phyloP scores from a whole-genome alignment of 176 grass and related monocot genomes.

The Ensete glaucum region DNA sequence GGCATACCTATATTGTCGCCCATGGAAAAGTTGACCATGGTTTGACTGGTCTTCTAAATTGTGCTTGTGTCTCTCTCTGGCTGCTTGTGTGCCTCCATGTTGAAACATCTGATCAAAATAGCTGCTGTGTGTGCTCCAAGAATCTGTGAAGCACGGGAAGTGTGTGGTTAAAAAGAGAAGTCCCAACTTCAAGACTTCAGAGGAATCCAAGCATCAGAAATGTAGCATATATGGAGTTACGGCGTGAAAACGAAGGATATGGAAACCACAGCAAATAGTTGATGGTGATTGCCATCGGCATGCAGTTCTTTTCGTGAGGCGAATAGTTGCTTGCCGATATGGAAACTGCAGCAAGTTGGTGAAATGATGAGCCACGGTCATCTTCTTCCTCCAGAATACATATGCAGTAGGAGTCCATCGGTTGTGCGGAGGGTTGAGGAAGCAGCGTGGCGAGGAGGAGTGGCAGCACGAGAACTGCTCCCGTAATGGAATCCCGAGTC shows the following conservation, averaged over 20 bases:
- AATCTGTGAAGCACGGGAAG: not conserved
- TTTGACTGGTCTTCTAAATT: no score
- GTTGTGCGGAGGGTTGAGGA: not conserved
- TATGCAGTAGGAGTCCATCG: not conserved
- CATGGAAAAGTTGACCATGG: no score
- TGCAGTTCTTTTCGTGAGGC: not conserved
- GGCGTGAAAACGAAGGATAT: no score
- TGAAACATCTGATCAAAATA: not conserved
- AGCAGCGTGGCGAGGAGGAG: not conserved
- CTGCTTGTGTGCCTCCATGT: not conserved
- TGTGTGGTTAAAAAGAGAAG: not conserved
- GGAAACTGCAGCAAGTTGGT: not conserved
- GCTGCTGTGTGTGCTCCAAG: not conserved
- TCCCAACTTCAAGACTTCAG: no score
- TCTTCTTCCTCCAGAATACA: not conserved
- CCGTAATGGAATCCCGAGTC: not conserved
- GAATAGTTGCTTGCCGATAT: not conserved
- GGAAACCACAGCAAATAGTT: no score
- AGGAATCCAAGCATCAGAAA: no score
- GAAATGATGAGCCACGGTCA: not conserved
- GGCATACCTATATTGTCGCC: no score
- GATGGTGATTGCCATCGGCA: no score
- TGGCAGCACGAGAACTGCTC: not conserved
- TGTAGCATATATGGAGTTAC: no score
- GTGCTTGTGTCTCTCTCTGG: no score